Conservation (phyloP, 148 eudicot genomes). For the Heliamphora exappendiculata region DNA sequence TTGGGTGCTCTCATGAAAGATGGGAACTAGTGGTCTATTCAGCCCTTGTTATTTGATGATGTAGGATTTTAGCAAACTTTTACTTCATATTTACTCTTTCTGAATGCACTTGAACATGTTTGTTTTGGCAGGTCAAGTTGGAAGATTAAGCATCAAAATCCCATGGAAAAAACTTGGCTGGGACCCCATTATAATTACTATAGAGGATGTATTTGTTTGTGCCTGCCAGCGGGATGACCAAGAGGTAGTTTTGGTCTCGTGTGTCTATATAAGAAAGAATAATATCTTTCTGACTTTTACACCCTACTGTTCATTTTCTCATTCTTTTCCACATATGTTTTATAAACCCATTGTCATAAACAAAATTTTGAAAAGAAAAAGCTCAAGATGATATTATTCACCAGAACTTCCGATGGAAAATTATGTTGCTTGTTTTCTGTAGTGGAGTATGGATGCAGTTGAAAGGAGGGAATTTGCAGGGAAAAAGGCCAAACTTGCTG, state of each 20-base stretch:
- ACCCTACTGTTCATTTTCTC: not conserved
- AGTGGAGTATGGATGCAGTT: constrained; percentile 86
- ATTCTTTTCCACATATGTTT: not conserved
- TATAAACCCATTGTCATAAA: not conserved
- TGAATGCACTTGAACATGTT: not conserved
- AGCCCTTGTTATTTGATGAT: too few species aligned
- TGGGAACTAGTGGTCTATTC: not conserved
- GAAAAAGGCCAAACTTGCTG: constrained; percentile 94
- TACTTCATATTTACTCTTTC: not conserved
- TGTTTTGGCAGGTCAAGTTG: constrained; percentile 63
- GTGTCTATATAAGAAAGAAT: not conserved
- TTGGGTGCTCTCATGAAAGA: not conserved
- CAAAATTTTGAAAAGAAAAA: not conserved
- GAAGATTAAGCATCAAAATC: constrained; percentile 84
- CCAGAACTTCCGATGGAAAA: not conserved
- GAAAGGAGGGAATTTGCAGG: constrained; percentile 83
- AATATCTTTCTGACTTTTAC: not conserved
- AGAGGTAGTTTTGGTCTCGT: constrained; percentile 51
- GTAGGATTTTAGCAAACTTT: not conserved
- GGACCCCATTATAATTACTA: constrained; percentile 83
- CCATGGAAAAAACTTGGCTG: constrained; percentile 99
- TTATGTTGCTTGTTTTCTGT: not conserved
- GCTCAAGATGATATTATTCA: not conserved
- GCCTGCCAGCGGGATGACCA: constrained; percentile 73
- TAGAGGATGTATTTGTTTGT: constrained; percentile 79